These are phyloP conservation scores for Xylariomycetidae sp. DNA, from an alignment of 2,329 filamentous ascomycete species.

Conservation along the genomic window DNA sequence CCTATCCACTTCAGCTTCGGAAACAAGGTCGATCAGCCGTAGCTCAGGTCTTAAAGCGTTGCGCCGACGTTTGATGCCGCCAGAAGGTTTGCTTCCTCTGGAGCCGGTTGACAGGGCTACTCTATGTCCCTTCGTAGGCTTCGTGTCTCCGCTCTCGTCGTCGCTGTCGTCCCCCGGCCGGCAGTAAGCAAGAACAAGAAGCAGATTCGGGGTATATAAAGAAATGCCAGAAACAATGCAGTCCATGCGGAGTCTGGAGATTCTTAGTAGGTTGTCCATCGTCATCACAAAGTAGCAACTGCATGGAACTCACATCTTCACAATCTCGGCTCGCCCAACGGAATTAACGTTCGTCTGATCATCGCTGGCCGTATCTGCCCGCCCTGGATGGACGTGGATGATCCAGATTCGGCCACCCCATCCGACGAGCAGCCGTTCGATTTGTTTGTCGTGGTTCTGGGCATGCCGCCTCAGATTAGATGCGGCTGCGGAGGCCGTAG, in stretches of 20 bases:
- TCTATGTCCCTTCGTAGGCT: conserved; percentile 31
- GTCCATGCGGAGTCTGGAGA: conserved; percentile 75
- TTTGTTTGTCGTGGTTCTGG: conserved; percentile 38
- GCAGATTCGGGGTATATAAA: conserved; percentile 85
- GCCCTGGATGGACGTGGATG: conserved; percentile 78
- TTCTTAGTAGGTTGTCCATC: conserved; percentile 20
- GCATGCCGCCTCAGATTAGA: conserved; percentile 44
- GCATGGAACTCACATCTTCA: conserved; percentile 68
- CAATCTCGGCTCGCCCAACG: conserved; percentile 78
- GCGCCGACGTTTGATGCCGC: conserved; percentile 63
- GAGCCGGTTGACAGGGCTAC: conserved; percentile 40
- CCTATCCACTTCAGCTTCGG: conserved; percentile 81
- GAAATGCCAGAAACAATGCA: conserved; percentile 97
- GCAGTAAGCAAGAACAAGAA: conserved; percentile 88
- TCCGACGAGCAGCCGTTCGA: conserved; percentile 82
- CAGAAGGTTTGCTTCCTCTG: conserved; percentile 51
- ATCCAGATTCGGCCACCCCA: conserved; percentile 98
- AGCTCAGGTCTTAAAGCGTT: conserved; percentile 84
- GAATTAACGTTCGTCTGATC: conserved; percentile 64
- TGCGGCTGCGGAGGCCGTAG: conserved; percentile 36
- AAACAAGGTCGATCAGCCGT: conserved; percentile 80
- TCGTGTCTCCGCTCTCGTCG: conserved; percentile 40
- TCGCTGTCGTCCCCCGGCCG: conserved; percentile 63
- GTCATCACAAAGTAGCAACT: conserved; percentile 33
- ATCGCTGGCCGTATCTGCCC: conserved; percentile 58